Evolutionary conservation across 2,329 filamentous ascomycete genomes (phyloP).

Genomic region (Cercospora sp.): DNA sequence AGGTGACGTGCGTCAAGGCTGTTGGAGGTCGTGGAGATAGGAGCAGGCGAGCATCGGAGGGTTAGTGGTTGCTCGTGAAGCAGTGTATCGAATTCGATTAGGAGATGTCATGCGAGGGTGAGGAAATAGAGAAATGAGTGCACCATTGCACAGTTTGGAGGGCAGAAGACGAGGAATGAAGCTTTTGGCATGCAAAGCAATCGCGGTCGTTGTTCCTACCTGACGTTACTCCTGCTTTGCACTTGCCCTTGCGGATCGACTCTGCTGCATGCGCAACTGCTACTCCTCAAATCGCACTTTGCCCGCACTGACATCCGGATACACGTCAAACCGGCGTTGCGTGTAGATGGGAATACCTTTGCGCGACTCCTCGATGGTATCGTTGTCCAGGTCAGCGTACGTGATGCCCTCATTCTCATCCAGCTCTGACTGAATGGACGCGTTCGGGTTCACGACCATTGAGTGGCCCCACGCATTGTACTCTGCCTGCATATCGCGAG

Average conservation of each 20-base stretch:
- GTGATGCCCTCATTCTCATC: constrained; percentile 77
- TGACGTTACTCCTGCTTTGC: not conserved
- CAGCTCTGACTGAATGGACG: constrained; percentile 74
- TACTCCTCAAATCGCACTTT: constrained; percentile 40
- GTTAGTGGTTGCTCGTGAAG: not conserved
- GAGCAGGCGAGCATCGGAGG: not conserved
- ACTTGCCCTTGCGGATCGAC: not conserved
- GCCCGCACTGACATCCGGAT: constrained; percentile 79
- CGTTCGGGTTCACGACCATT: constrained; percentile 84
- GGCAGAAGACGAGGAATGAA: not conserved
- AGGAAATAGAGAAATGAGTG: not conserved
- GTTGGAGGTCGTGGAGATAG: not conserved
- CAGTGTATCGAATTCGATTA: not conserved
- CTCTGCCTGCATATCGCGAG: constrained; percentile 70
- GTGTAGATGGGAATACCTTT: constrained; percentile 79
- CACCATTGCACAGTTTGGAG: not conserved
- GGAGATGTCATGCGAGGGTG: constrained; percentile 3
- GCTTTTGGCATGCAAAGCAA: not conserved
- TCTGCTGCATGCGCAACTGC: not conserved
- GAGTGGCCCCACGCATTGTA: constrained; percentile 95
- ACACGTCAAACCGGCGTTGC: constrained; percentile 92
- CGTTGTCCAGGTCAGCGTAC: constrained; percentile 67
- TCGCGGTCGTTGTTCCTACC: constrained; percentile 4
- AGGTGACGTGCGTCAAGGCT: not conserved
- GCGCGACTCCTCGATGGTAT: constrained; percentile 71